Evolutionary conservation across 371 early-diverging fungal genomes (phyloP).

Genomic region (Sporodiniella umbellata): DNA sequence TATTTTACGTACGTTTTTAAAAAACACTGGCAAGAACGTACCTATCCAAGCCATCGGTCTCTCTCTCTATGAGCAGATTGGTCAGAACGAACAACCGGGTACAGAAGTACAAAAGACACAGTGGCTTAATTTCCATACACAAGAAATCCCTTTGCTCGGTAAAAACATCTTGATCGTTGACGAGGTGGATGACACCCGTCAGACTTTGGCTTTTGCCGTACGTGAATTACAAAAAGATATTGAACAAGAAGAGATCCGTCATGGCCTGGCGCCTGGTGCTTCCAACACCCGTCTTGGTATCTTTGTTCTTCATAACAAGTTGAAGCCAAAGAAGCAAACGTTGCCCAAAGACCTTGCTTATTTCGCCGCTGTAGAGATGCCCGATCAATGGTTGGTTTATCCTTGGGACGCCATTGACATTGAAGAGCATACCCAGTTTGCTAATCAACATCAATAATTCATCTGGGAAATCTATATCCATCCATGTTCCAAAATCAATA

Average conservation of each 20-base stretch:
- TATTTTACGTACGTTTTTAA: conserved; percentile 70
- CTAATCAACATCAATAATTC: conserved; percentile 26
- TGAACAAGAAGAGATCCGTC: conserved; percentile 47
- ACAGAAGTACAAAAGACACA: conserved; percentile 74
- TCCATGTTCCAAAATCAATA: not conserved
- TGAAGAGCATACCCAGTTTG: conserved; percentile 59
- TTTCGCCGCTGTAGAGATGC: conserved; percentile 70
- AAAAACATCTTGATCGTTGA: conserved; percentile 74
- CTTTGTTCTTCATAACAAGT: conserved; percentile 77
- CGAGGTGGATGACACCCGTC: conserved; percentile 77
- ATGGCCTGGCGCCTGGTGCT: conserved; percentile 47
- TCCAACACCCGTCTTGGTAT: conserved; percentile 68
- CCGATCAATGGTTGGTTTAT: conserved; percentile 75
- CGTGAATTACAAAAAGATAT: conserved; percentile 70
- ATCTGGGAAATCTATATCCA: too few relatives aligned
- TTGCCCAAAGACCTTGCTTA: conserved; percentile 64
- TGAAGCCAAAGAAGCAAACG: conserved; percentile 66
- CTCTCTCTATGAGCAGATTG: conserved; percentile 72
- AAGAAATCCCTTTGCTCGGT: conserved; percentile 58
- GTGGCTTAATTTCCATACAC: conserved; percentile 73
- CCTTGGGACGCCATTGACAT: conserved; percentile 79
- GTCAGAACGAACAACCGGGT: conserved; percentile 25
- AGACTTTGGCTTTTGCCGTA: conserved; percentile 71
- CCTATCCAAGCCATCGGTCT: conserved; percentile 79
- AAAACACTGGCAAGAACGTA: conserved; percentile 70